Conservation (phyloP, 352 stramenopile genomes). For the Pythium aquatile region DNA sequence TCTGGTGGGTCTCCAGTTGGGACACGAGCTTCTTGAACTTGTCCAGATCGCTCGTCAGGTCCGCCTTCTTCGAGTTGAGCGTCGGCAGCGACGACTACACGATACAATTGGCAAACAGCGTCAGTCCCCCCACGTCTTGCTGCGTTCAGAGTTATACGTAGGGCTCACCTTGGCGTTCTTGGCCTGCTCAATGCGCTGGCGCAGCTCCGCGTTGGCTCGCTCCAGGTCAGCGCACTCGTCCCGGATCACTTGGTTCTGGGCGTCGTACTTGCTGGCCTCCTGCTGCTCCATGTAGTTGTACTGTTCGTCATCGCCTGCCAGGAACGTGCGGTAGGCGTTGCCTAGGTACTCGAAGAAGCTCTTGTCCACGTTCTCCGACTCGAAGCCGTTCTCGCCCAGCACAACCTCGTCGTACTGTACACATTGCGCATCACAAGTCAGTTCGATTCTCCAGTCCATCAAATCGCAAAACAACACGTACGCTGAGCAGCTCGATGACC, state of each 20-base stretch:
- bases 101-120: not conserved
- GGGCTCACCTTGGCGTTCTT: conserved; percentile 62
- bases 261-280: conserved; percentile 50
- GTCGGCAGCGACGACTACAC: conserved; percentile 60
- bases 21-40: conserved; percentile 91
- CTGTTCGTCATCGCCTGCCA: conserved; percentile 92
- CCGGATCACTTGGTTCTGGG: conserved; percentile 49
- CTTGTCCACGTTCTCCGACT: conserved; percentile 80
- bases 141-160: too few relatives aligned
- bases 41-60: conserved; percentile 86
- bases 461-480: conserved; percentile 35
- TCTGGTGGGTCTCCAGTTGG: conserved; percentile 77
- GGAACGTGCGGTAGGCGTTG: conserved; percentile 91
- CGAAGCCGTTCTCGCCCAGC: conserved; percentile 51
- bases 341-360: conserved; percentile 95
- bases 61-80: conserved; percentile 81
- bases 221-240: conserved; percentile 56
- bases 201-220: conserved; percentile 54
- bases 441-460: not conserved
- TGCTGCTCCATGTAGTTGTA: conserved; percentile 86
- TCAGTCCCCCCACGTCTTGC: conserved; percentile 4
- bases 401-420: conserved; percentile 86
- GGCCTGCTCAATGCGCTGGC: conserved; percentile 59
- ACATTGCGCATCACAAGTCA: not conserved
- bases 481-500: conserved; percentile 94